A percentile compares a stretch with the other conserved stretches of the same genome.
phyloP scores from a whole-genome alignment of 768 basidiomycete genomes.

The Pisolithus sp. region DNA sequence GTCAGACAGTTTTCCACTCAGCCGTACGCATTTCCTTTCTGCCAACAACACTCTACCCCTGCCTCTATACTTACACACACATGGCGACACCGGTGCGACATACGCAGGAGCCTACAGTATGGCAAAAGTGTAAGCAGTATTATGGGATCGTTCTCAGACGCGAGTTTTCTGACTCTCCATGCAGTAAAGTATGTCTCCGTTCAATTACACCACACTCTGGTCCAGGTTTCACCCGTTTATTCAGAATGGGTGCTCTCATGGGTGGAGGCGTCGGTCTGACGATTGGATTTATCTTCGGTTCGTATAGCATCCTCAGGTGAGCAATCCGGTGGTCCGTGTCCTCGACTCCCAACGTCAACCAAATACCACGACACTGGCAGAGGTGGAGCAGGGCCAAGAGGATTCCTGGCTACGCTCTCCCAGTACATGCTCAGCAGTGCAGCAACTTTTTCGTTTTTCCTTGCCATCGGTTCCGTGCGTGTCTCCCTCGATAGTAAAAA shows the following conservation, averaged over 20 bases:
- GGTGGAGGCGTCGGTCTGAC: conserved; percentile 92
- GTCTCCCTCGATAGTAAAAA: neutral
- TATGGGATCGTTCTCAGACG: neutral
- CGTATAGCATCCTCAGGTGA: conserved; percentile 85
- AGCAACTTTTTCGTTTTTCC: conserved; percentile 96
- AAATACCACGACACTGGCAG: conserved; percentile 32
- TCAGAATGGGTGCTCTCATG: conserved; percentile 91
- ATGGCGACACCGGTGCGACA: conserved; percentile 31
- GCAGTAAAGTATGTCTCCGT: conserved; percentile 53
- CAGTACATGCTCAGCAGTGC: conserved; percentile 99
- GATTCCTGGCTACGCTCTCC: conserved; percentile 83
- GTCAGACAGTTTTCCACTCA: neutral
- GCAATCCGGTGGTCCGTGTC: conserved; percentile 19
- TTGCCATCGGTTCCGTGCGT: conserved; percentile 85
- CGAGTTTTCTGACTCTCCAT: conserved; percentile 8
- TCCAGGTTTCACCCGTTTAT: conserved; percentile 9
- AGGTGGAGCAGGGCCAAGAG: conserved; percentile 86
- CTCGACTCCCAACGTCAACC: neutral
- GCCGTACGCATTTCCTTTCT: neutral
- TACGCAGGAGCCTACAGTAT: conserved; percentile 54
- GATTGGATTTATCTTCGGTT: conserved; percentile 96
- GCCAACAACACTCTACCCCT: neutral
- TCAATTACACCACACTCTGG: neutral
- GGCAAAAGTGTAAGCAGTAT: conserved; percentile 61
- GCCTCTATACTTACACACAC: neutral